Conservation (phyloP, 108 stramenopile genomes). For the Skeletonema marinoi region DNA sequence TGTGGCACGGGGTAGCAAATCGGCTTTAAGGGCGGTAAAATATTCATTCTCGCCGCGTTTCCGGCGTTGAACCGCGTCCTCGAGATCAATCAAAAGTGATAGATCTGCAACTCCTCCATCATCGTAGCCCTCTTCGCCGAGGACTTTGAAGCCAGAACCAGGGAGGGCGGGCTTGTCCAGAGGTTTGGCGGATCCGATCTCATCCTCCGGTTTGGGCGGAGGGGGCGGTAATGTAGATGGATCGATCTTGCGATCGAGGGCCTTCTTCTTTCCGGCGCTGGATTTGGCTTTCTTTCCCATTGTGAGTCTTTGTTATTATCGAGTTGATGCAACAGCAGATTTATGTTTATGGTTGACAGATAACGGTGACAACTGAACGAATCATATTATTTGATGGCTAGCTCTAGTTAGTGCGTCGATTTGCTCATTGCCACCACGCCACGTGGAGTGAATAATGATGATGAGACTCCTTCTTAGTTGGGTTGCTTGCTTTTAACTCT, state of each 20-base stretch:
- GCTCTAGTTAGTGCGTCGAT: not conserved
- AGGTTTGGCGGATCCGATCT: conserved; percentile 82
- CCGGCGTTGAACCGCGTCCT: conserved; percentile 82
- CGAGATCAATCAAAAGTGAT: conserved; percentile 85
- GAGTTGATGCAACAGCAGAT: not conserved
- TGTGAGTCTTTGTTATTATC: conserved; percentile 5
- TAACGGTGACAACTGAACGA: not conserved
- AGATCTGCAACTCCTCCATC: conserved; percentile 93
- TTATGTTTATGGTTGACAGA: not conserved
- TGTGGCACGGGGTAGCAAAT: conserved; percentile 82
- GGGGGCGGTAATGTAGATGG: conserved; percentile 77
- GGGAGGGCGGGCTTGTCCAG: conserved; percentile 80
- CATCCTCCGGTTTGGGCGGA: conserved; percentile 69
- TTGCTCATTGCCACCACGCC: not conserved
- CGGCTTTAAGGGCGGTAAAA: conserved; percentile 76
- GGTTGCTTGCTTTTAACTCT: too few relatives aligned
- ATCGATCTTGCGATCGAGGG: conserved; percentile 76
- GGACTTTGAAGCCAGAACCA: conserved; percentile 82
- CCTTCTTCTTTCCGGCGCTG: conserved; percentile 60
- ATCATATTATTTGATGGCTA: not conserved
- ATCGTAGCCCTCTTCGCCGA: conserved; percentile 82
- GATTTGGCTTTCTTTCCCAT: conserved; percentile 92
- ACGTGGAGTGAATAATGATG: not conserved
- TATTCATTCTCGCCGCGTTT: conserved; percentile 86
- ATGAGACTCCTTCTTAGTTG: not conserved